Evolutionary conservation across 352 stramenopile species (phyloP).

Genomic region (Globisporangium viniferum): DNA sequence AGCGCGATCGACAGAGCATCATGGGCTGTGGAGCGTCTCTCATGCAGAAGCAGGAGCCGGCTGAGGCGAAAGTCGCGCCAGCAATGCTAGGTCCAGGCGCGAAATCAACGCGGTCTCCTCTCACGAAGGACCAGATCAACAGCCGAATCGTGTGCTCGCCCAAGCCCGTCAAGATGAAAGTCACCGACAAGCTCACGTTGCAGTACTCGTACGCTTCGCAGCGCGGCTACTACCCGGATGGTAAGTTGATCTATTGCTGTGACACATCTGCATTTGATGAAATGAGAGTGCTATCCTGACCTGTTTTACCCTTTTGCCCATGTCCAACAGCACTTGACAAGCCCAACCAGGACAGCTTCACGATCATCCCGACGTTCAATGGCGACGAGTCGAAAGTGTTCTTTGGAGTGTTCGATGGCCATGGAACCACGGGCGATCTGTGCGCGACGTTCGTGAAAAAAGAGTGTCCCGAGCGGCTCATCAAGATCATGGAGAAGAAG

Average conservation of each 20-base stretch:
- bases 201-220: conserved; percentile 93
- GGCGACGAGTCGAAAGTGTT: conserved; percentile 76
- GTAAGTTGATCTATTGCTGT: conserved; percentile 22
- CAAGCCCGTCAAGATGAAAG: conserved; percentile 55
- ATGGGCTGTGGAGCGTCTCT: conserved; percentile 77
- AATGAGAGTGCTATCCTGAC: not conserved
- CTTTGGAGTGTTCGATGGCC: conserved; percentile 87
- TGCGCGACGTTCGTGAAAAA: conserved; percentile 86
- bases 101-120: conserved; percentile 55
- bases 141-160: conserved; percentile 80
- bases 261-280: not conserved
- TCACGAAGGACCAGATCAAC: conserved; percentile 85
- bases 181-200: conserved; percentile 63
- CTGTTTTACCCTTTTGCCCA: not conserved
- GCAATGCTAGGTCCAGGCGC: conserved; percentile 12
- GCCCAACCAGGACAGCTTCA: conserved; percentile 96
- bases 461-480: conserved; percentile 68
- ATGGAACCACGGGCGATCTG: conserved; percentile 80
- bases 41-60: conserved; percentile 38
- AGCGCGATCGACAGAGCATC: not conserved
- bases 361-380: conserved; percentile 77
- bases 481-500: conserved; percentile 80
- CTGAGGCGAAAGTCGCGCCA: conserved; percentile 44
- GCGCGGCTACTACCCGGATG: conserved; percentile 92
- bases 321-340: conserved; percentile 84